phyloP scores from a whole-genome alignment of 2,329 filamentous ascomycete genomes.

The Sclerotinia minor region DNA sequence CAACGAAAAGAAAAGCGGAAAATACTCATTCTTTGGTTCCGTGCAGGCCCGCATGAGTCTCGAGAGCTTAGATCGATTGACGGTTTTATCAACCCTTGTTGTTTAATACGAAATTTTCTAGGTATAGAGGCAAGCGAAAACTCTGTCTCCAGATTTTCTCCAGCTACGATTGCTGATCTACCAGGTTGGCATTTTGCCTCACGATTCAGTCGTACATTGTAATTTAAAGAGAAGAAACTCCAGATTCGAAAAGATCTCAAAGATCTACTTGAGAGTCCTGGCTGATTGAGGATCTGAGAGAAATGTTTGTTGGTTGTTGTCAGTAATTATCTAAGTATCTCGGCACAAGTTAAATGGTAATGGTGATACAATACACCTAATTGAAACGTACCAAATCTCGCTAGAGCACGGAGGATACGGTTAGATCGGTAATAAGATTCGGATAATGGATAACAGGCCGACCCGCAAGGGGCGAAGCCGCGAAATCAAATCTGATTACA shows the following conservation, averaged over 20 bases:
- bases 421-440: background rate
- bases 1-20: background rate
- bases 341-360: background rate
- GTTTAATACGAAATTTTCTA: background rate
- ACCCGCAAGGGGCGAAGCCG: background rate
- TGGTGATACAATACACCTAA: background rate
- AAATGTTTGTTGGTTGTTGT: background rate
- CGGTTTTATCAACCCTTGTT: background rate
- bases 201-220: too few species aligned
- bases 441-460: background rate
- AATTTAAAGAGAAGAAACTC: background rate
- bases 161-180: background rate
- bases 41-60: background rate
- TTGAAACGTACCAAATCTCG: constrained; percentile 9
- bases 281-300: background rate
- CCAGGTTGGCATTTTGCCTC: background rate
- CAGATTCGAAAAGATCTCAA: background rate
- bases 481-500: background rate
- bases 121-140: constrained; percentile 1
- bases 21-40: background rate
- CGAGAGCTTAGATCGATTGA: background rate
- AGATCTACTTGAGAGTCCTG: background rate
- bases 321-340: background rate
- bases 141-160: constrained; percentile 17
- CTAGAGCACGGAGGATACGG: background rate